Percentiles rank a stretch among this genome's conserved stretches.
Evolutionary conservation across 2,329 filamentous ascomycete genomes (phyloP).

Genomic region (Talaromyces sp.): DNA sequence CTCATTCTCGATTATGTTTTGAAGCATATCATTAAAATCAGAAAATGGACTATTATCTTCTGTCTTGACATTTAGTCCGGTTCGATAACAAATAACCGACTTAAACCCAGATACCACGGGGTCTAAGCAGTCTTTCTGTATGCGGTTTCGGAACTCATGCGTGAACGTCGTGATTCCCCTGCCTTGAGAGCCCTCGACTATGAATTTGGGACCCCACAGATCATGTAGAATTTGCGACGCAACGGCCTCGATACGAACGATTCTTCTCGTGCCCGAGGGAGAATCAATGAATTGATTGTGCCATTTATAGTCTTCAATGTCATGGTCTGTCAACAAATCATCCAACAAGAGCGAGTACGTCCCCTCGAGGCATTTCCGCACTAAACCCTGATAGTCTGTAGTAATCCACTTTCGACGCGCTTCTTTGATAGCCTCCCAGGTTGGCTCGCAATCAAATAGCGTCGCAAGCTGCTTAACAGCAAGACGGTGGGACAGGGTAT

Average conservation of each 20-base stretch:
- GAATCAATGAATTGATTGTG: conserved; percentile 60
- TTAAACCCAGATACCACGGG: conserved; percentile 75
- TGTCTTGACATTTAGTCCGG: conserved; percentile 63
- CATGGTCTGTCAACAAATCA: conserved; percentile 62
- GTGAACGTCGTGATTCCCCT: conserved; percentile 30
- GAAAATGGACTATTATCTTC: conserved; percentile 29
- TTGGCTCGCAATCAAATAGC: conserved; percentile 61
- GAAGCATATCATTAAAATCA: conserved; percentile 23
- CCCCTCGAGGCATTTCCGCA: conserved; percentile 63
- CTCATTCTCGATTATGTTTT: conserved; percentile 24
- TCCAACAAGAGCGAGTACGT: conserved; percentile 75
- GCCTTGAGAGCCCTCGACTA: neutral
- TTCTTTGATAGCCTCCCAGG: conserved; percentile 57
- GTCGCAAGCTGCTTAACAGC: conserved; percentile 65
- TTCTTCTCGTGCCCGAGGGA: conserved; percentile 62
- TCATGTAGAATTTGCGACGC: conserved; percentile 60
- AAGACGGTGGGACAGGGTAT: conserved; percentile 66
- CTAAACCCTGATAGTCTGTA: conserved; percentile 55
- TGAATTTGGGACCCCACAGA: conserved; percentile 30
- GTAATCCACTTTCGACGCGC: conserved; percentile 48
- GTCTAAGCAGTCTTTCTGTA: conserved; percentile 59
- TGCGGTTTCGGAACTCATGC: conserved; percentile 39
- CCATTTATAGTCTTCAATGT: conserved; percentile 59
- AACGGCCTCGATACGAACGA: conserved; percentile 72
- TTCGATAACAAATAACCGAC: conserved; percentile 76